A percentile compares a stretch with the other conserved stretches of the same genome.
phyloP scores from a whole-genome alignment of 116 monocot species.

The Dioscorea cayenensis region DNA sequence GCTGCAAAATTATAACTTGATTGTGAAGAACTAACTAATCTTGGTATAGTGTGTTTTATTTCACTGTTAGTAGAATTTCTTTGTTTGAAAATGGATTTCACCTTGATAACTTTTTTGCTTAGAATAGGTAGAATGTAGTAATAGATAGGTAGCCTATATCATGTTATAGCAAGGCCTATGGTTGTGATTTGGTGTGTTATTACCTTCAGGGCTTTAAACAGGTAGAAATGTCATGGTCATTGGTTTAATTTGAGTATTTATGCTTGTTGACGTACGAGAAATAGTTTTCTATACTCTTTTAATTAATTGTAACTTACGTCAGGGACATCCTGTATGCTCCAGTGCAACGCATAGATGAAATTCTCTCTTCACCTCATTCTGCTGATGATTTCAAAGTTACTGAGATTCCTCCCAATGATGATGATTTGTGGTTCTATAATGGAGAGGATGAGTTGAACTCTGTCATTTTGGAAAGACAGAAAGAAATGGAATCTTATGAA shows the following conservation, averaged over 20 bases:
- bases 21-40: no score
- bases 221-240: not conserved
- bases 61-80: no score
- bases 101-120: no score
- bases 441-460: slow-evolving; percentile 85
- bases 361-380: slow-evolving; percentile 48
- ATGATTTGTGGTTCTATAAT: slow-evolving; percentile 88
- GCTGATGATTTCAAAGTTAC: slow-evolving; percentile 44
- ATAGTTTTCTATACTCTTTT: not conserved
- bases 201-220: no score
- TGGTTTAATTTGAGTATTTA: not conserved
- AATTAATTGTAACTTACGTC: slow-evolving; percentile 6
- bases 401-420: slow-evolving; percentile 63
- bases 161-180: no score
- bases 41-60: no score
- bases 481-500: slow-evolving; percentile 76
- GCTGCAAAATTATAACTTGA: no score
- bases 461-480: slow-evolving; percentile 69
- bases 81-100: no score
- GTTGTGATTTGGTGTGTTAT: no score
- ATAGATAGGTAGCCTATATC: no score
- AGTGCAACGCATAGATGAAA: slow-evolving; percentile 75
- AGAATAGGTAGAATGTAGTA: no score
- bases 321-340: slow-evolving; percentile 80
- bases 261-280: not conserved